Conservation (phyloP, 371 early-diverging fungal species). For the Mortierella sp. region DNA sequence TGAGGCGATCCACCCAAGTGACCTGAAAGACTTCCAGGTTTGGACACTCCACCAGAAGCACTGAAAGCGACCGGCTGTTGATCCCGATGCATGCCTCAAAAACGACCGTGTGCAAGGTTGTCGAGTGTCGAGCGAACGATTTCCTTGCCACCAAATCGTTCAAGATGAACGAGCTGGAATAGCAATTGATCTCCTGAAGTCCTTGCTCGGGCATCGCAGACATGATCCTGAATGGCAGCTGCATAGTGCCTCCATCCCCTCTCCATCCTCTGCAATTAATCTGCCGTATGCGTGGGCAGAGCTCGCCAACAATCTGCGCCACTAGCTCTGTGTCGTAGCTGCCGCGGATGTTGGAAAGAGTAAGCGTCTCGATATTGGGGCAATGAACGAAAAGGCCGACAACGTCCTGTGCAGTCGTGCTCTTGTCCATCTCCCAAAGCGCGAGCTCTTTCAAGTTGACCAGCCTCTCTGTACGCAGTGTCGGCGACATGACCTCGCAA, state of each 20-base stretch:
- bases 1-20: neutral
- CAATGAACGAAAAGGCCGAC: neutral
- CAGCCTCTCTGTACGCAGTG: neutral
- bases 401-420: neutral
- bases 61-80: neutral
- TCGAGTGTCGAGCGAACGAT: neutral
- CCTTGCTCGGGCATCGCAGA: neutral
- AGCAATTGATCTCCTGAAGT: neutral
- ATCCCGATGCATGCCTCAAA: neutral
- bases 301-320: neutral
- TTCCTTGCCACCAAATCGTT: neutral
- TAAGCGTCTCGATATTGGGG: neutral
- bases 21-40: neutral
- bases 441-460: neutral
- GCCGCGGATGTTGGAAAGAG: neutral
- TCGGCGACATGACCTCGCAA: neutral
- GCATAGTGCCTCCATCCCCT: neutral
- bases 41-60: neutral
- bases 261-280: neutral
- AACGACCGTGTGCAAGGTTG: neutral
- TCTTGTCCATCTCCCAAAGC: neutral
- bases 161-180: neutral
- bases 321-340: neutral
- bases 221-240: neutral
- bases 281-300: neutral